A percentile compares a stretch with the other conserved stretches of the same genome.
These are phyloP conservation scores for Chrysoporthe deuterocubensis DNA, from an alignment of 2,329 filamentous ascomycete genomes.

Conservation along the genomic window DNA sequence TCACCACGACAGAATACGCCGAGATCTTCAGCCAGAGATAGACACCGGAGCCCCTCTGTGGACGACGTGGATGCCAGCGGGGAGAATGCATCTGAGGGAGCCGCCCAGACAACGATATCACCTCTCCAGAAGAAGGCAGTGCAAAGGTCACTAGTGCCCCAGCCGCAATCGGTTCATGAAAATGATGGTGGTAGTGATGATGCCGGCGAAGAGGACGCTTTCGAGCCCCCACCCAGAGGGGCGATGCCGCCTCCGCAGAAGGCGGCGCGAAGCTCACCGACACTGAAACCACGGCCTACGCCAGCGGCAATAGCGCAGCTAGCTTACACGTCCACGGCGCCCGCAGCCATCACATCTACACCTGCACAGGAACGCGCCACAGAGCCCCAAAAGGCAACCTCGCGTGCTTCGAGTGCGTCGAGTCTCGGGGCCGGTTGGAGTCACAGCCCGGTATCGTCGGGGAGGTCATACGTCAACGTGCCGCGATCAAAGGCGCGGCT, in stretches of 20 bases:
- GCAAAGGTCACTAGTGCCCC: background rate
- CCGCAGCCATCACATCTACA: background rate
- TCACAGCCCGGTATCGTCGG: constrained; percentile 17
- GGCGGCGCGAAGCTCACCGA: background rate
- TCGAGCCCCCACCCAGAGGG: constrained; percentile 4
- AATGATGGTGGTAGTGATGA: background rate
- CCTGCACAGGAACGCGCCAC: background rate
- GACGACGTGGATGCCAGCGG: background rate
- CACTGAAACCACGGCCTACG: background rate
- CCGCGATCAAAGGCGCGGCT: constrained; percentile 6
- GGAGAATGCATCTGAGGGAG: background rate
- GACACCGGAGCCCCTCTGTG: background rate
- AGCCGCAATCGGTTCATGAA: background rate
- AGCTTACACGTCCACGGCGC: background rate
- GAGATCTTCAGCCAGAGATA: background rate
- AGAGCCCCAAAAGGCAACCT: background rate
- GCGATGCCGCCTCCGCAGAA: constrained; percentile 5
- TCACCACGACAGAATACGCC: background rate
- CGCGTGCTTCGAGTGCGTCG: background rate
- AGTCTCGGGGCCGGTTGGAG: background rate
- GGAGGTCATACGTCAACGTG: constrained; percentile 3
- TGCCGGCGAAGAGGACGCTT: constrained; percentile 2
- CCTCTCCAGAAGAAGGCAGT: background rate
- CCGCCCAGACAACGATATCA: background rate
- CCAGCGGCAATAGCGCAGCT: background rate